Percentiles rank a stretch among this genome's conserved stretches.
phyloP scores from a whole-genome alignment of 139 green algal genomes.

The Coccomyxa sp. region DNA sequence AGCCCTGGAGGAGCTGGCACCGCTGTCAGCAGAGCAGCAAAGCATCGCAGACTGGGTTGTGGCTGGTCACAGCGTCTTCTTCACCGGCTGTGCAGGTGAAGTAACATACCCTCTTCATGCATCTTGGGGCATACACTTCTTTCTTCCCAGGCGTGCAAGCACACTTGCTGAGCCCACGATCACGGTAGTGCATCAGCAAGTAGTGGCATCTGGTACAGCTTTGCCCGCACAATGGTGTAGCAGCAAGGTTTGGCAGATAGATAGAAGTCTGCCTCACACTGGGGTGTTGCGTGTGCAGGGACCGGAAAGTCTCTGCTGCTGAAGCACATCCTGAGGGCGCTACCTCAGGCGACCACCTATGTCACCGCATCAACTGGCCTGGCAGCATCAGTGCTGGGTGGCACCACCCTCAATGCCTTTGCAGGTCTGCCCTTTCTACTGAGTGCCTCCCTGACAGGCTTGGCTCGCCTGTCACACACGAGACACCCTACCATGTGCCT shows the following conservation, averaged over 20 bases:
- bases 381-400: conserved; percentile 40
- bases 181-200: too few relatives aligned
- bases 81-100: conserved; percentile 35
- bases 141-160: too few relatives aligned
- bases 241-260: too few relatives aligned
- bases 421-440: too few relatives aligned
- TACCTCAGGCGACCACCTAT: conserved; percentile 31
- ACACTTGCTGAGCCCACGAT: too few relatives aligned
- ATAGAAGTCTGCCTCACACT: too few relatives aligned
- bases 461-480: too few relatives aligned
- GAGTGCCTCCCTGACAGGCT: too few relatives aligned
- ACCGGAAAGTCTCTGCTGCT: conserved; percentile 69
- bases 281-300: conserved; percentile 51
- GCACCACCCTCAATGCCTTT: conserved; percentile 58
- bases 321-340: conserved; percentile 30
- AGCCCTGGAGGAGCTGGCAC: conserved; percentile 29
- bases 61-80: conserved; percentile 44
- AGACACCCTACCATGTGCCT: too few relatives aligned
- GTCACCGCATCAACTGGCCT: conserved; percentile 45
- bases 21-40: conserved; percentile 39
- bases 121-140: too few relatives aligned
- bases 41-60: conserved; percentile 31
- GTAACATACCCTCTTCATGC: not conserved
- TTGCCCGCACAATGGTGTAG: too few relatives aligned
- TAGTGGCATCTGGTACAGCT: too few relatives aligned